A percentile compares a stretch with the other conserved stretches of the same genome.
Conservation (phyloP, 2,329 filamentous ascomycete genomes). For the Fonsecaea monophora region DNA sequence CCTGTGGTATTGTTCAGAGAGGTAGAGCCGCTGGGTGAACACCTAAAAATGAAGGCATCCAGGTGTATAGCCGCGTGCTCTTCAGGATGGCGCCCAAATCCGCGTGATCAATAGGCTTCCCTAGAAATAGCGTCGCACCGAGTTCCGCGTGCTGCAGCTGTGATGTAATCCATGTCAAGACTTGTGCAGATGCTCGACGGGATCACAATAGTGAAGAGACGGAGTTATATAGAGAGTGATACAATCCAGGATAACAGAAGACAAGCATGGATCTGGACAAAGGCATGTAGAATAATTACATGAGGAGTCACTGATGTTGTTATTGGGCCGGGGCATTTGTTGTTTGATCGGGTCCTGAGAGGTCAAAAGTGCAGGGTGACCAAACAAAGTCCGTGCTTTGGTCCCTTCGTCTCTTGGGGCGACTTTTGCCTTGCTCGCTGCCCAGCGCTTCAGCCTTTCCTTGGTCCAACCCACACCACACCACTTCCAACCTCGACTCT, state of each 20-base stretch:
- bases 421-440: slow-evolving; percentile 7
- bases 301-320: background rate
- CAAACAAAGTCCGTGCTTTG: slow-evolving; percentile 14
- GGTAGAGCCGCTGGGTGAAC: background rate
- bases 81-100: background rate
- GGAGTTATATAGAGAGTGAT: background rate
- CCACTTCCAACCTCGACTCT: slow-evolving; percentile 6
- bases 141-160: background rate
- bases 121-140: background rate
- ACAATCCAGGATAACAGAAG: background rate
- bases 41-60: background rate
- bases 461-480: slow-evolving; percentile 12
- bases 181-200: background rate
- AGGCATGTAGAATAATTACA: background rate
- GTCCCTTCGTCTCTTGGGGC: slow-evolving; percentile 5
- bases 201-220: background rate
- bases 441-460: slow-evolving; percentile 24
- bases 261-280: background rate
- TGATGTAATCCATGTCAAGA: background rate
- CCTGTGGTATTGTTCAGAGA: background rate
- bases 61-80: background rate
- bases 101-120: background rate
- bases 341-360: slow-evolving; percentile 4
- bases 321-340: slow-evolving; percentile 10
- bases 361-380: slow-evolving; percentile 9